These are phyloP conservation scores for Carpinus fangiana DNA, from an alignment of 306 rosid species.

Conservation along the genomic window DNA sequence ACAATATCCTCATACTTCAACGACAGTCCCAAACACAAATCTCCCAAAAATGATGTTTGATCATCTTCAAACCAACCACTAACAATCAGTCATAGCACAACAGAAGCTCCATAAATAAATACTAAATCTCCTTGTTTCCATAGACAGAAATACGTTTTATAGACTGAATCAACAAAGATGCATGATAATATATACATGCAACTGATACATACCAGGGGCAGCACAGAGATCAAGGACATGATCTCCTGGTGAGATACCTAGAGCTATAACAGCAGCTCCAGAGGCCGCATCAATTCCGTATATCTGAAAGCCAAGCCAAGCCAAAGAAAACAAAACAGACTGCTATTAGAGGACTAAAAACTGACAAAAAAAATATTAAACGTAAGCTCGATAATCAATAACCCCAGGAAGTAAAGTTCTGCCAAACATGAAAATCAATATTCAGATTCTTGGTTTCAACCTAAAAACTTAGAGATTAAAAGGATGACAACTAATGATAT, in stretches of 20 bases:
- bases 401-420: background rate
- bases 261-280: slow-evolving; percentile 89
- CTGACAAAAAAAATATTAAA: background rate
- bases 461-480: background rate
- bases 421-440: background rate
- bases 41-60: background rate
- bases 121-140: background rate
- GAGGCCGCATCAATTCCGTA: slow-evolving; percentile 97
- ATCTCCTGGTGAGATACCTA: slow-evolving; percentile 67
- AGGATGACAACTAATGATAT: background rate
- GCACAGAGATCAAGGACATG: slow-evolving; percentile 95
- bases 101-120: background rate
- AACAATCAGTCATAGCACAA: background rate
- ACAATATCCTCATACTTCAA: background rate
- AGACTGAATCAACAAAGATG: background rate
- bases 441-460: background rate
- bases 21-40: background rate
- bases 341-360: background rate
- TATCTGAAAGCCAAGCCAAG: slow-evolving; percentile 44
- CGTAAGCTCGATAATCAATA: background rate
- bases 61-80: background rate
- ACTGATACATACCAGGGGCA: slow-evolving; percentile 67
- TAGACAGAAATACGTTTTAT: background rate
- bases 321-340: background rate
- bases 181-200: background rate